phyloP scores from a whole-genome alignment of 345 rosid species.

The Litchi chinensis region DNA sequence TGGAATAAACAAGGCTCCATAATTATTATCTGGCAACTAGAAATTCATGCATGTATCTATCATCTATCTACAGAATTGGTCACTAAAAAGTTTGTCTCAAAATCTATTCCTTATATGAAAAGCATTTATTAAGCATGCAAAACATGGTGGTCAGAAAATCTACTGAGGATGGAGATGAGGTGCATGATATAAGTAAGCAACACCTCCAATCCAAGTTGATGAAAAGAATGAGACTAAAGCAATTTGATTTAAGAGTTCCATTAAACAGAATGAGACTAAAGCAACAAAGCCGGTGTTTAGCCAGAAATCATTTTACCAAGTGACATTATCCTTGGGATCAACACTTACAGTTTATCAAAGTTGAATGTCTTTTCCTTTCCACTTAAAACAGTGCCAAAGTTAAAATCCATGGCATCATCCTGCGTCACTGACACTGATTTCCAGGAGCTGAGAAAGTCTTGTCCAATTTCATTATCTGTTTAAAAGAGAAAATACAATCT shows the following conservation, averaged over 20 bases:
- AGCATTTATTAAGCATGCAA: not conserved
- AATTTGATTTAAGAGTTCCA: not conserved
- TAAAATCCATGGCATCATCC: slow-evolving; percentile 73
- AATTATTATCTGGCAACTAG: not conserved
- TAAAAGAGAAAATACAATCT: slow-evolving; percentile 17
- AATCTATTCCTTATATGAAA: not conserved
- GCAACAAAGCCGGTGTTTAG: not conserved
- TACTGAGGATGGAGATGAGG: not conserved
- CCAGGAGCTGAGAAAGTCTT: slow-evolving; percentile 76
- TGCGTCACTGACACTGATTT: slow-evolving; percentile 55
- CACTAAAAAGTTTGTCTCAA: not conserved
- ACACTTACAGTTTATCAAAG: slow-evolving; percentile 80
- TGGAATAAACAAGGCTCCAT: slow-evolving; percentile 29
- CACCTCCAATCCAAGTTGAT: slow-evolving; percentile 9
- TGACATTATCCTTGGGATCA: not conserved
- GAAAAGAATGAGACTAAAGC: not conserved
- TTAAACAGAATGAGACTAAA: not conserved
- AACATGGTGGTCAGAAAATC: not conserved
- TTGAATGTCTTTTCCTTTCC: slow-evolving; percentile 64
- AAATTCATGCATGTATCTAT: not conserved
- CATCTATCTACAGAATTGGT: not conserved
- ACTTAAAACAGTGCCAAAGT: slow-evolving; percentile 50
- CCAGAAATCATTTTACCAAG: not conserved
- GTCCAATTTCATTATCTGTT: slow-evolving; percentile 78
- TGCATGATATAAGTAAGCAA: not conserved